Percentiles rank a stretch among this genome's conserved stretches.
phyloP scores from a whole-genome alignment of 1,284 basidiomycete genomes.

The Sanguinoderma infundibulare region DNA sequence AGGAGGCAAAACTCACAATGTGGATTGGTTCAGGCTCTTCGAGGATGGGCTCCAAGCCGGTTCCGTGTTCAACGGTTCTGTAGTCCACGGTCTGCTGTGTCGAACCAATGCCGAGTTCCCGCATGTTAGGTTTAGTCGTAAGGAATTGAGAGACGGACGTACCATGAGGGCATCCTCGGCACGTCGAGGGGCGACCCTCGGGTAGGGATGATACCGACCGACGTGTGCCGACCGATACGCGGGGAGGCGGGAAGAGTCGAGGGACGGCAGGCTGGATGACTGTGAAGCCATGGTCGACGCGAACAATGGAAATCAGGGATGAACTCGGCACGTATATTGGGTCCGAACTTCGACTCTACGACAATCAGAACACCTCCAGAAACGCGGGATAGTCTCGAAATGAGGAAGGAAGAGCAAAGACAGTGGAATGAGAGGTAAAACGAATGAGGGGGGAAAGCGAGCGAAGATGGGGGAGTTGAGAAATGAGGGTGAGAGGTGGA shows the following conservation, averaged over 20 bases:
- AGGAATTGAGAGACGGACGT: constrained; percentile 16
- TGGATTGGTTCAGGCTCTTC: background rate
- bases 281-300: constrained; percentile 1
- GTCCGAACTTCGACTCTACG: background rate
- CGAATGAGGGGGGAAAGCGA: background rate
- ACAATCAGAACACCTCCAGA: background rate
- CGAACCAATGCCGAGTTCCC: too few relatives aligned
- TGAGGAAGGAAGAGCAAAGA: background rate
- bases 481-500: background rate
- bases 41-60: background rate
- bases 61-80: background rate
- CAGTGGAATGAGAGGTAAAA: background rate
- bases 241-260: constrained; percentile 16
- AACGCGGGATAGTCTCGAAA: background rate
- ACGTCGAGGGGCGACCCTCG: constrained; percentile 13
- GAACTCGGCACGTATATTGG: background rate
- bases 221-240: constrained; percentile 22
- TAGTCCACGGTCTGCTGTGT: background rate
- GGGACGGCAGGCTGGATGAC: background rate
- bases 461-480: background rate
- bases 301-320: background rate
- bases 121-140: background rate
- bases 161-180: constrained; percentile 25
- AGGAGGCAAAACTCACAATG: background rate
- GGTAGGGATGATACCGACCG: constrained; percentile 24